Percentiles rank a stretch among this genome's conserved stretches.
Evolutionary conservation across 768 basidiomycete genomes (phyloP).

Genomic region (Rhodotorula kratochvilovae): DNA sequence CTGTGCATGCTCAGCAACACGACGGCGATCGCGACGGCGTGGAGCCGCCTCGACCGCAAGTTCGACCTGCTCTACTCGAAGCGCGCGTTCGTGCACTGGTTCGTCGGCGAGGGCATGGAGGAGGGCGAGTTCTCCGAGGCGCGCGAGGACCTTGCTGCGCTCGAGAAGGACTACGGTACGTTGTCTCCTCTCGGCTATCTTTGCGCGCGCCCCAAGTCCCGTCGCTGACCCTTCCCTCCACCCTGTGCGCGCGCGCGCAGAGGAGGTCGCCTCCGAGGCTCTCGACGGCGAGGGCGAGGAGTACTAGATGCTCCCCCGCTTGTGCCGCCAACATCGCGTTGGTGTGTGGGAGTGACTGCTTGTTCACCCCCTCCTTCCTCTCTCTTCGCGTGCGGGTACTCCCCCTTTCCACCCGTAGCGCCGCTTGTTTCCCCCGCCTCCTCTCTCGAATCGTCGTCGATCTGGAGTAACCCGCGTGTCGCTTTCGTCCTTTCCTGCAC

Average conservation of each 20-base stretch:
- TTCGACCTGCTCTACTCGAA: slow-evolving; percentile 77
- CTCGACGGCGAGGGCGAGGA: neutral
- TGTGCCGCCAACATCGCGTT: too few relatives aligned
- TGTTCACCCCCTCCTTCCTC: too few relatives aligned
- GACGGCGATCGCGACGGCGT: slow-evolving; percentile 87
- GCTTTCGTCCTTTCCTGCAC: too few relatives aligned
- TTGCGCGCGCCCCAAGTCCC: neutral
- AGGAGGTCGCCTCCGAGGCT: neutral
- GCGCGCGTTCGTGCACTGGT: slow-evolving; percentile 48
- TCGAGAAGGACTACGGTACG: slow-evolving; percentile 71
- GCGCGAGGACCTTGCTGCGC: slow-evolving; percentile 89
- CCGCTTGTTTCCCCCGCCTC: too few relatives aligned
- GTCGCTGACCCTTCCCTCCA: neutral
- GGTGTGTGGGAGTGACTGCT: too few relatives aligned
- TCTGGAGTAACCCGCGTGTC: too few relatives aligned
- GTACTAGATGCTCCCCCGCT: neutral
- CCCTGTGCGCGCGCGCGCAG: neutral
- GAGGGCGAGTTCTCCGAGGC: slow-evolving; percentile 95
- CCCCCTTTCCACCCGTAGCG: too few relatives aligned
- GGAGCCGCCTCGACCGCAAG: slow-evolving; percentile 93
- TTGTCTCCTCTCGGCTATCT: neutral
- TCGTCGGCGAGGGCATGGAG: slow-evolving; percentile 80
- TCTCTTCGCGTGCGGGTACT: too few relatives aligned
- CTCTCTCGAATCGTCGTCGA: too few relatives aligned
- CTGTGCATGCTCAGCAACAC: slow-evolving; percentile 98